Base-by-base conservation (phyloP, 768 basidiomycete genomes). In the Amanita pallidorosea region DNA sequence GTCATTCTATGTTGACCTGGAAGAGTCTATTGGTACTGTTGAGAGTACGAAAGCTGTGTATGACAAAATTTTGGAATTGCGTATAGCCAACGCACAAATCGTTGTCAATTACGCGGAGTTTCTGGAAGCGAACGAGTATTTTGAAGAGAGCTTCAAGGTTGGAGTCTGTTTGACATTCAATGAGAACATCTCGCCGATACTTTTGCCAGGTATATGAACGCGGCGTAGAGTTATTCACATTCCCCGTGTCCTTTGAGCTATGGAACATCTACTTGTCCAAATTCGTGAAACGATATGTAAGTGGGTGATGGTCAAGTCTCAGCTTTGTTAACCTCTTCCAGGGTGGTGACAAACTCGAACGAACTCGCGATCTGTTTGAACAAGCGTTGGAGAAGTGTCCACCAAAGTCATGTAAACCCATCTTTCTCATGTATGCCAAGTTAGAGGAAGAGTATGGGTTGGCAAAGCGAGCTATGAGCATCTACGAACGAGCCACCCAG, bases 181-280 rank as follows among this genome's bases (percentile, higher is more conserved):
- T 7, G 53, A n/a, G 13, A n/a, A 41, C 13, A 36, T 18, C 18
- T 27, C 36, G 13, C 51, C 62, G 37, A 61, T 55, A 13, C 27
- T 23, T 36, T 42, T 35, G 35, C 5, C 45, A 88, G 87, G 86
- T 95, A 22, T 99, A 97, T 63, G 96, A 98, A 64, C 83, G 94
- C 22, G 96, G 96, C 43, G 91, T 95, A 8, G 95, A 98, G 56
- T 70, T 98, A 27, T 98, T 98, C 72, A 95, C 94, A 7, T 98
- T 90, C 75, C 96, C 96, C 0, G 83, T 98, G 54, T 94, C 92
- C 3, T 98, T 97, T 65, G 96, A 99, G 67, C 83, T 99, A 56
- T 98, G 96, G 95, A 98, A 99, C 65, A 96, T 96, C 48, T 99
- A 98, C 65, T 70, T 99, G 17, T 85, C 90, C 40, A 98, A 98